These are phyloP conservation scores for Fonsecaea pedrosoi DNA, from an alignment of 2,329 filamentous ascomycete species.

Conservation along the genomic window DNA sequence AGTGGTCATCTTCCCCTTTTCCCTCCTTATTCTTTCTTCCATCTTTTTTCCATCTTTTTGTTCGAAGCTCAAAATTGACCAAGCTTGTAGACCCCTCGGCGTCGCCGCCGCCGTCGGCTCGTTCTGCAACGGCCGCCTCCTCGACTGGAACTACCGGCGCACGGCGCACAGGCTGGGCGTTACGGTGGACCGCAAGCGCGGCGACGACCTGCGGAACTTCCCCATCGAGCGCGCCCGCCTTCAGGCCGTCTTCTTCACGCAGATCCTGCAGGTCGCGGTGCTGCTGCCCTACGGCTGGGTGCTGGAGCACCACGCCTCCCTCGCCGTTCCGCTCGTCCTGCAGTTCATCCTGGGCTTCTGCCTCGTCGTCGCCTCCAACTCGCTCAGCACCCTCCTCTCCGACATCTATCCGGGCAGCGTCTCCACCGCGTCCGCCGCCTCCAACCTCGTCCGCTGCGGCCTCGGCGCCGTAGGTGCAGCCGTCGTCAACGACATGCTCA, in stretches of 20 bases:
- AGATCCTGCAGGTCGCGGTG: constrained; percentile 10
- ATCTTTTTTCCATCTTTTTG: not conserved
- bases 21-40: not conserved
- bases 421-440: constrained; percentile 45
- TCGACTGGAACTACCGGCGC: constrained; percentile 53
- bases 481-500: constrained; percentile 36
- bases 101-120: constrained; percentile 12
- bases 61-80: too few species aligned
- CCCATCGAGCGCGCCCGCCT: constrained; percentile 55
- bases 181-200: constrained; percentile 37
- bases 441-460: constrained; percentile 45
- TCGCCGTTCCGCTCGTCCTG: constrained; percentile 21
- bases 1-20: not conserved
- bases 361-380: constrained; percentile 9
- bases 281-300: constrained; percentile 20
- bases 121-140: constrained; percentile 13
- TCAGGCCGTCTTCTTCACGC: constrained; percentile 43
- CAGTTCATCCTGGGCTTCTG: constrained; percentile 22
- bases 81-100: constrained; percentile 14
- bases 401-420: constrained; percentile 37
- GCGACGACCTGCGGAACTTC: constrained; percentile 45
- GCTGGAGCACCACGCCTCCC: constrained; percentile 10
- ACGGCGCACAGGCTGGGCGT: constrained; percentile 45
- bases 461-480: constrained; percentile 45
- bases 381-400: constrained; percentile 26